Base-by-base conservation (phyloP, 176 grass and related monocot genomes). In the Carex parvula region DNA sequence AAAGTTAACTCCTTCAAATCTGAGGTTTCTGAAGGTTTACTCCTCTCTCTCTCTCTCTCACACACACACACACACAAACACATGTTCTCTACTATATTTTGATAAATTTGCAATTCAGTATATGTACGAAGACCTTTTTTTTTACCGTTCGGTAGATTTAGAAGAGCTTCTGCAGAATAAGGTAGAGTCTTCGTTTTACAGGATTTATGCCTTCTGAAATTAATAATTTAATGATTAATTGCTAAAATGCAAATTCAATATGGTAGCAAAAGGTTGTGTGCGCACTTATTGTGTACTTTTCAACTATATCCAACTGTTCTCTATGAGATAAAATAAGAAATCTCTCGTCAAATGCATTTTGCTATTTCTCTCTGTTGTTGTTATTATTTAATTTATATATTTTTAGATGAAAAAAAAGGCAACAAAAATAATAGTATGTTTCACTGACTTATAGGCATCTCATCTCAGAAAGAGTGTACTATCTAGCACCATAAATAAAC, bases 21-120 rank as follows among this genome's bases (percentile, higher is more conserved):
- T 66, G 83, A 81, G 57, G 71, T 61, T 63, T 84, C 67, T 57
- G 85, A 82, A 91, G 90, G 95, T 98, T 79, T 84, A 64, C 54
- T 82, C 24, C 54, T 74, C 1, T 76, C 26, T 44, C 54, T 22
- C 64, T 63, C 44, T 3, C 18, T 60, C 59, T 69, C 26, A 22
- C 26, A 20, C 67, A 55, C 46, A 48, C 26, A 73, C 50, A 62
- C 37, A 21, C 16, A 73, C 17, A 62, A 20, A 22, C 26, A 35
- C 53, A 55, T 53, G 81, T 26, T 69, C 22, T 54, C 11, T 66
- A 13, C 52, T 33, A 64, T 20, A 33, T 74, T 42, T 10, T 4
- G 8, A 48, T 21, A 48, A 73, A 73, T 48, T 72, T 73, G 10
- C 15, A 54, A 78, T 78, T 78, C 18, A 15, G 15, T 24, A 57